Evolutionary conservation across 805 yeast species (phyloP).

Genomic region (Myxozyma vanderwaltii): DNA sequence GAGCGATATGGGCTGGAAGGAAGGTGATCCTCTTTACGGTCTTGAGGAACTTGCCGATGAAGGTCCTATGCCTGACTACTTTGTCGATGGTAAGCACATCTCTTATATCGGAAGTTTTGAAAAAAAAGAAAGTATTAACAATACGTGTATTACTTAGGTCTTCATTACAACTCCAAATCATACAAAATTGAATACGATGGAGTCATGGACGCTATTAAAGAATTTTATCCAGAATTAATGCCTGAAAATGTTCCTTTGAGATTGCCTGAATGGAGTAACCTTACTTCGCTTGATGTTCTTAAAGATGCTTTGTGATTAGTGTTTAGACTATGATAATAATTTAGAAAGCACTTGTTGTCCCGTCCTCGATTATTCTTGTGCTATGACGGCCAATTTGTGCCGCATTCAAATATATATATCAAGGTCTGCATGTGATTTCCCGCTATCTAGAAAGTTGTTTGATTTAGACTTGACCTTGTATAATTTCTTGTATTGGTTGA

Average conservation of each 20-base stretch:
- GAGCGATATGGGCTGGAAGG: constrained; percentile 48
- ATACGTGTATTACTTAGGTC: too few species aligned
- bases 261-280: constrained; percentile 40
- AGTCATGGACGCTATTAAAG: constrained; percentile 46
- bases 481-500: too few species aligned
- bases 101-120: too few species aligned
- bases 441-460: too few species aligned
- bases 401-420: too few species aligned
- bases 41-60: constrained; percentile 13
- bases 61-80: constrained; percentile 12
- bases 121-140: too few species aligned
- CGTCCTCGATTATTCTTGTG: too few species aligned
- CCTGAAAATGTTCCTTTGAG: constrained; percentile 50
- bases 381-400: too few species aligned
- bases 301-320: not conserved
- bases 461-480: too few species aligned
- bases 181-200: constrained; percentile 55
- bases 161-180: constrained; percentile 61
- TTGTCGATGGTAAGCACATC: constrained; percentile 29
- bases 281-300: constrained; percentile 16
- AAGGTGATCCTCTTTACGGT: constrained; percentile 34
- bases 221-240: constrained; percentile 51
- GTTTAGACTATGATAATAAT: too few species aligned
- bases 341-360: too few species aligned
- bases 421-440: too few species aligned